Base-by-base conservation (phyloP, 306 rosid species). In the Phaseolus lunatus region DNA sequence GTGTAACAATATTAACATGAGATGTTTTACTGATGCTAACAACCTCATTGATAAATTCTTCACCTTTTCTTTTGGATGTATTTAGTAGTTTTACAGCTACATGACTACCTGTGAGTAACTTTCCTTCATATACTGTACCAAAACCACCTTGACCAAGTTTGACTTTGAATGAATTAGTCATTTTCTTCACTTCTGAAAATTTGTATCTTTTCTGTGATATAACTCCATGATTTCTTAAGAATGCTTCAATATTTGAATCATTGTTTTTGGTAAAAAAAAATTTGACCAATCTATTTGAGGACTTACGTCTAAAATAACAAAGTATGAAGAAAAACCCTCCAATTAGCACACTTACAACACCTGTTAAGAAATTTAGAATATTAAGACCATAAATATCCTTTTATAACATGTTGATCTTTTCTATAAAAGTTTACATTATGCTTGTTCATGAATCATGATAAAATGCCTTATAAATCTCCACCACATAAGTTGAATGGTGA, bases 91-190 rank as follows among this genome's bases (percentile, higher is more conserved):
- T 84, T 47, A 84, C 90, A 0, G 90, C 90, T 48, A 79, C 85
- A 5, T 15, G 31, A 5, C 31, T 37, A 3, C 72, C 80, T 1
- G 63, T 68, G 0, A 0, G 4, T 16, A 79, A 23, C 4, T 58
- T 50, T 49, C 92, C 90, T 84, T 77, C 61, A 64, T 69, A 45
- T 1, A 84, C 89, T 11, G 12, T 63, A 23, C 89, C 89, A 48
- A 70, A 88, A 58, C 89, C 87, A 15, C 92, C 89, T 77, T 76
- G 47, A 3, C 89, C 92, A 7, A 86, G 15, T 68, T 86, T 86
- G 6, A 58, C 74, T 54, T 75, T 41, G 50, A 86, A 86, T 11
- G 80, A 82, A 5, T 80, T 67, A 63, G 90, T 84, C 80, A 88
- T 82, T 71, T 75, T 84, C 31, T 74, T 78, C 18, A 88, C 53